Evolutionary conservation across 352 stramenopile genomes (phyloP).

Genomic region (Blastocystis sp.): DNA sequence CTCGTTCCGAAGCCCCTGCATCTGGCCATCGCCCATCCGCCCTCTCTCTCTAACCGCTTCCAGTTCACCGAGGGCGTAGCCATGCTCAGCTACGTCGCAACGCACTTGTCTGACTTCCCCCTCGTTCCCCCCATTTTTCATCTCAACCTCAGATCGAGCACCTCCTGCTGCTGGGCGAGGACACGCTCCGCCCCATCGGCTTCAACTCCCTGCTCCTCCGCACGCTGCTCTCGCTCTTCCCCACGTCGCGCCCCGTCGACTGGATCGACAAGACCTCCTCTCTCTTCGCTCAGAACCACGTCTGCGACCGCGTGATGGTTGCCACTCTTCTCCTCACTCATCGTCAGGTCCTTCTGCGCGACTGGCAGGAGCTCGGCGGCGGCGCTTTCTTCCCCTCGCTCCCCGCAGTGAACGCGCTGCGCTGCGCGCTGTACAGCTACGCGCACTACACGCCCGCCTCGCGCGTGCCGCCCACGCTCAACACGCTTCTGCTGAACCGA

Average conservation of each 20-base stretch:
- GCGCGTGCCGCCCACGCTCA: not conserved
- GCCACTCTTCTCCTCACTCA: not conserved
- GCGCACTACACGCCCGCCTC: not conserved
- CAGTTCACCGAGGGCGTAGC: conserved; percentile 25
- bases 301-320: conserved; percentile 55
- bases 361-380: not conserved
- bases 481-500: not conserved
- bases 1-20: conserved; percentile 7
- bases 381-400: not conserved
- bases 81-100: conserved; percentile 19
- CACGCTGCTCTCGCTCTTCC: conserved; percentile 28
- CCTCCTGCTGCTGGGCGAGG: conserved; percentile 18
- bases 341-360: not conserved
- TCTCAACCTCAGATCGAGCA: not conserved
- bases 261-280: not conserved
- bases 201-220: not conserved
- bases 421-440: not conserved
- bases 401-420: not conserved
- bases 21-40: conserved; percentile 7
- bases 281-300: not conserved
- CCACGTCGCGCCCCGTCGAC: not conserved
- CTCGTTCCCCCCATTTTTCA: not conserved
- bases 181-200: not conserved
- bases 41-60: conserved; percentile 20
- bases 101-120: conserved; percentile 22